These are phyloP conservation scores for Hypsizygus ulmarius DNA, from an alignment of 1,284 basidiomycete species.

Conservation along the genomic window DNA sequence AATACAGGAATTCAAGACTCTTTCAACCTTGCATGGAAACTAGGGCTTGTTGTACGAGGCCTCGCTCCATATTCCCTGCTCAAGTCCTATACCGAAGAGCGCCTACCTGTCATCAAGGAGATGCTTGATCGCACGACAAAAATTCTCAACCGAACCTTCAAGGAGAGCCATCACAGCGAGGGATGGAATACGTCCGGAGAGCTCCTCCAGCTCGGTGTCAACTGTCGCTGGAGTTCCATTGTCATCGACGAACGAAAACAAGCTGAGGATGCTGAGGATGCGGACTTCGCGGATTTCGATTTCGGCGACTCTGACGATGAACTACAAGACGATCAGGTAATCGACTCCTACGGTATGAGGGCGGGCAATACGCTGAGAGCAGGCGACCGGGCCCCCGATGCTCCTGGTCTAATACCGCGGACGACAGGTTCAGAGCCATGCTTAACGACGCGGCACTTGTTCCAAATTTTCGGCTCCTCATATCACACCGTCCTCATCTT, in stretches of 20 bases:
- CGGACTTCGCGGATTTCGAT: conserved; percentile 25
- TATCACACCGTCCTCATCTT: conserved; percentile 37
- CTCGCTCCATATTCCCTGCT: conserved; percentile 35
- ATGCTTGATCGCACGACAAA: conserved; percentile 34
- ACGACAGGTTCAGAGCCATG: conserved; percentile 15
- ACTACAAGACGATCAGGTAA: conserved; percentile 8
- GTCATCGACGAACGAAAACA: conserved; percentile 38
- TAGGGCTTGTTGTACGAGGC: conserved; percentile 40
- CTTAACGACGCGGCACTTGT: conserved; percentile 24
- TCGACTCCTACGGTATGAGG: conserved; percentile 30
- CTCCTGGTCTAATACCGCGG: conserved; percentile 31
- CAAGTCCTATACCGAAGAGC: conserved; percentile 42
- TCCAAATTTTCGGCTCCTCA: conserved; percentile 31
- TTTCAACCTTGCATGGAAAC: conserved; percentile 47
- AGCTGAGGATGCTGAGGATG: conserved; percentile 25
- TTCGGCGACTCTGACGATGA: conserved; percentile 21
- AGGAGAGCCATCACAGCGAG: conserved; percentile 18
- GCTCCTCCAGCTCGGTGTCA: conserved; percentile 42
- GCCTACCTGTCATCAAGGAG: conserved; percentile 34
- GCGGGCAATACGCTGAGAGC: conserved; percentile 34
- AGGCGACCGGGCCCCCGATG: conserved; percentile 46
- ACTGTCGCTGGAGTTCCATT: conserved; percentile 46
- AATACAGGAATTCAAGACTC: conserved; percentile 28
- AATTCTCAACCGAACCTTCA: conserved; percentile 27
- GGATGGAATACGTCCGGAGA: conserved; percentile 24